phyloP scores from a whole-genome alignment of 2,329 filamentous ascomycete species.

The Claviceps spartinae region DNA sequence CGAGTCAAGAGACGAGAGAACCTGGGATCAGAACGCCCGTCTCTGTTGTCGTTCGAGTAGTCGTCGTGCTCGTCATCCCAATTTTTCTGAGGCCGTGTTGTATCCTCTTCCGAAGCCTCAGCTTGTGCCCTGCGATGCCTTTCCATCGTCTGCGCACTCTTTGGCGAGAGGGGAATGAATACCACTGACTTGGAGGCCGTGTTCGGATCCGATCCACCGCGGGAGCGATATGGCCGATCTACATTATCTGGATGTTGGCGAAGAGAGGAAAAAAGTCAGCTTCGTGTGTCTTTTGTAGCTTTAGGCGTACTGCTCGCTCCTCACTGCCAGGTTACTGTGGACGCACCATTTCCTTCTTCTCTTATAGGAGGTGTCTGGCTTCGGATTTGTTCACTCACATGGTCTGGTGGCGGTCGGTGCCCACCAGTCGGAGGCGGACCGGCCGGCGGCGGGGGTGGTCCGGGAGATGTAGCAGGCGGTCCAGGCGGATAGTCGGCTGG shows the following conservation, averaged over 20 bases:
- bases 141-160: constrained; percentile 31
- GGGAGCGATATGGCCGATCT: constrained; percentile 7
- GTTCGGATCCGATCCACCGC: neutral
- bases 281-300: constrained; percentile 11
- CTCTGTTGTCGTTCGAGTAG: neutral
- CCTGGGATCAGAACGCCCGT: constrained; percentile 17
- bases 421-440: constrained; percentile 20
- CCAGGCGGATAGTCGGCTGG: constrained; percentile 8
- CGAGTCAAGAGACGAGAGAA: constrained; percentile 17
- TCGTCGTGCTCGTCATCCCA: constrained; percentile 9
- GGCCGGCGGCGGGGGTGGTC: constrained; percentile 18
- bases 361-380: constrained; percentile 11
- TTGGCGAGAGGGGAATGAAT: constrained; percentile 36
- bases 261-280: neutral
- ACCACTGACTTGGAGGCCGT: constrained; percentile 26
- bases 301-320: neutral
- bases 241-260: constrained; percentile 15
- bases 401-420: constrained; percentile 24
- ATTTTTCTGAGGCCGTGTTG: constrained; percentile 7
- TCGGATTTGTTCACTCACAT: constrained; percentile 29
- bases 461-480: constrained; percentile 12
- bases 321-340: constrained; percentile 14
- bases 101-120: constrained; percentile 11
- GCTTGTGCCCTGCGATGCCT: constrained; percentile 25
- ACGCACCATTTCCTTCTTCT: constrained; percentile 26